phyloP scores from a whole-genome alignment of 1,139 yeast genomes.

The Diutina mesorugosa region DNA sequence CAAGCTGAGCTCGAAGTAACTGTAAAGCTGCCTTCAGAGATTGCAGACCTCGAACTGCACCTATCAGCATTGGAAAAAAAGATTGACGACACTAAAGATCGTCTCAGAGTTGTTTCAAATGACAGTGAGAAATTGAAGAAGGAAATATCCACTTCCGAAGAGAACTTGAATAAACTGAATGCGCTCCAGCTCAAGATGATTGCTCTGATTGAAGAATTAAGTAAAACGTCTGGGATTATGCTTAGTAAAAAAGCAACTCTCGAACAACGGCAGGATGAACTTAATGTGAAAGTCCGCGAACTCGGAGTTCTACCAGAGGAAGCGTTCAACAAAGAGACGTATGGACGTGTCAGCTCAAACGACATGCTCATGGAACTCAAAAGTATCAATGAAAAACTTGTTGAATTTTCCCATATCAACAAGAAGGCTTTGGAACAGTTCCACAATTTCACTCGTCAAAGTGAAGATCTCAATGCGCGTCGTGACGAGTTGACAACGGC shows the following conservation, averaged over 20 bases:
- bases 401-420: slow-evolving; percentile 66
- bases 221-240: slow-evolving; percentile 11
- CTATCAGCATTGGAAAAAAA: neutral
- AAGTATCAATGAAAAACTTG: slow-evolving; percentile 42
- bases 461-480: slow-evolving; percentile 52
- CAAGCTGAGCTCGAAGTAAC: neutral
- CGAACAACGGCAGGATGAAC: slow-evolving; percentile 52
- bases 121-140: neutral
- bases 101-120: neutral
- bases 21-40: neutral
- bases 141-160: neutral
- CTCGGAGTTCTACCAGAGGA: slow-evolving; percentile 84
- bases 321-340: slow-evolving; percentile 37
- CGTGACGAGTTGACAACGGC: slow-evolving; percentile 61
- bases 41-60: neutral
- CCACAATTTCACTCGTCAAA: slow-evolving; percentile 58
- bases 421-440: slow-evolving; percentile 86
- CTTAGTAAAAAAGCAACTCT: slow-evolving; percentile 55
- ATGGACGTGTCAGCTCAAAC: slow-evolving; percentile 35
- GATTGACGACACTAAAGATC: neutral
- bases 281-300: slow-evolving; percentile 64
- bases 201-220: neutral
- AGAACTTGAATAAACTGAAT: neutral
- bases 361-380: slow-evolving; percentile 45
- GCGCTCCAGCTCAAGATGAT: neutral